phyloP scores from a whole-genome alignment of 2,329 filamentous ascomycete genomes.

The Fusarium austroafricanum region DNA sequence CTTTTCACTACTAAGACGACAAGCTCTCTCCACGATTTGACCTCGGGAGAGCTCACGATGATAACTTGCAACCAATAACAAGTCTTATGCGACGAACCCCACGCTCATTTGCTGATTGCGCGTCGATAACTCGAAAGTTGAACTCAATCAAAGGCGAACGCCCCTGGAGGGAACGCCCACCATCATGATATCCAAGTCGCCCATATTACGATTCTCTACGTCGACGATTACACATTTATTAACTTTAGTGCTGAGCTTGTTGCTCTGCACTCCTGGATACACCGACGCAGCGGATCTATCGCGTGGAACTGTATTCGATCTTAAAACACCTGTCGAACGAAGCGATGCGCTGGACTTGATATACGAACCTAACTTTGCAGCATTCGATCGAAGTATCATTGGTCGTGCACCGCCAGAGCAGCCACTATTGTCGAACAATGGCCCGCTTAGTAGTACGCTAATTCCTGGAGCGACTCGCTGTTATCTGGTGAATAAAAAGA shows the following conservation, averaged over 20 bases:
- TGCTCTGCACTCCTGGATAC: constrained; percentile 68
- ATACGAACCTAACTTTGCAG: constrained; percentile 71
- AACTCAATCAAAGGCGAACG: constrained; percentile 38
- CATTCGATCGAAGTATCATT: constrained; percentile 71
- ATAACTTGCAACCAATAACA: constrained; percentile 24
- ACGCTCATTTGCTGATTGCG: constrained; percentile 20
- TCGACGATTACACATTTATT: constrained; percentile 71
- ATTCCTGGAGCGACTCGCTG: constrained; percentile 69
- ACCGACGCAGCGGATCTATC: constrained; percentile 69
- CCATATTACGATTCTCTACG: constrained; percentile 78
- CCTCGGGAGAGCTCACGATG: constrained; percentile 33
- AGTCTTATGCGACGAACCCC: constrained; percentile 24
- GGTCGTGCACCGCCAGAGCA: constrained; percentile 68
- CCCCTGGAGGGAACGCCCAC: constrained; percentile 57
- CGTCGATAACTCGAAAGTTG: constrained; percentile 19
- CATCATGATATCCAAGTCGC: constrained; percentile 71
- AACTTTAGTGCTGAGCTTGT: constrained; percentile 65
- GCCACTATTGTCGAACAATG: constrained; percentile 71
- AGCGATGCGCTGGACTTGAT: constrained; percentile 40
- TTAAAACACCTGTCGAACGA: constrained; percentile 30
- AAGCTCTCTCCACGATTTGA: neutral
- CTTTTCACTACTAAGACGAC: neutral
- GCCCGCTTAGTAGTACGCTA: constrained; percentile 68
- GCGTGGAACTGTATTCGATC: constrained; percentile 15
- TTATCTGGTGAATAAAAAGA: constrained; percentile 49